Conservation (phyloP, 139 green algal genomes). For the Parachlorella kessleri region DNA sequence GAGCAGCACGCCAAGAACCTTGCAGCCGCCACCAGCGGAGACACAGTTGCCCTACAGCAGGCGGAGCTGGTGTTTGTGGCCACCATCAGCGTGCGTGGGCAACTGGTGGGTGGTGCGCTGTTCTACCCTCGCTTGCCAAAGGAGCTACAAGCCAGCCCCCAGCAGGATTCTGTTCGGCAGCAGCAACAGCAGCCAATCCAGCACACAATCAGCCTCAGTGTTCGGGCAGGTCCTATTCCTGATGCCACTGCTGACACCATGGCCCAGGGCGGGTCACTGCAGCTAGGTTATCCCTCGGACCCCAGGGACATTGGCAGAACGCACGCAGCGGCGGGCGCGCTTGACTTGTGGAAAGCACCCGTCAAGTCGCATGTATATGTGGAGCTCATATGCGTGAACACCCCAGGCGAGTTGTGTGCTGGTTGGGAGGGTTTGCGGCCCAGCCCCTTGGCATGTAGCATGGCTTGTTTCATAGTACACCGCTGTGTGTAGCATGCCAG, state of each 20-base stretch:
- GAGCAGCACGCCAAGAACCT: background rate
- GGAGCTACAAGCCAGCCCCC: background rate
- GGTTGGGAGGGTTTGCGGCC: no score
- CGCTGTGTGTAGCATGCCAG: no score
- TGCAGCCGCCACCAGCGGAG: no score
- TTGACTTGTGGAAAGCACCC: no score
- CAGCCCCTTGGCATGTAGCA: no score
- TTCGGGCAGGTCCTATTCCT: background rate
- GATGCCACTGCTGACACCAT: background rate
- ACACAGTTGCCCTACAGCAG: background rate
- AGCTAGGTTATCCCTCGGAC: background rate
- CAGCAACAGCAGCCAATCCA: background rate
- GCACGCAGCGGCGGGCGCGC: no score
- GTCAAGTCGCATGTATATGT: background rate
- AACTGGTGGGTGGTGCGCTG: background rate
- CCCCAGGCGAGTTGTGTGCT: no score
- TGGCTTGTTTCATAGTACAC: no score
- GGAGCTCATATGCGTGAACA: background rate
- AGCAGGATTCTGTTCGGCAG: background rate
- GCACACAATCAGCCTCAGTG: background rate
- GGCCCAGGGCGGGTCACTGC: no score
- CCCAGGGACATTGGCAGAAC: background rate
- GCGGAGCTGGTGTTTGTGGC: background rate
- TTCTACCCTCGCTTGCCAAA: background rate
- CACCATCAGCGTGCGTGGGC: background rate